Conservation (phyloP, 306 rosid genomes). For the Sophora flavescens region DNA sequence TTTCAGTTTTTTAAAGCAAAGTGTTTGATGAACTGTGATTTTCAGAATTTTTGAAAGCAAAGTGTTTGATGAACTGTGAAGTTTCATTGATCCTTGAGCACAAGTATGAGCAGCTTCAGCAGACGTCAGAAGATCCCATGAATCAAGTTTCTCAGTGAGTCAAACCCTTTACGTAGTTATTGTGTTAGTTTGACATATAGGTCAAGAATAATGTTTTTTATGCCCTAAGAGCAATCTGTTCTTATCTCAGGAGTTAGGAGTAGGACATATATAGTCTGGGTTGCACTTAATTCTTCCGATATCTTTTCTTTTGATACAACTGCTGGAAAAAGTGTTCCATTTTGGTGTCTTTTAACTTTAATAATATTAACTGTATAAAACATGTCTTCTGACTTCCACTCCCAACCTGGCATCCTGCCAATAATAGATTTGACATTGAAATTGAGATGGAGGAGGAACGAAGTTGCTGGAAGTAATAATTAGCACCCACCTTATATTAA, state of each 20-base stretch:
- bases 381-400: slow-evolving; percentile 6
- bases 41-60: slow-evolving; percentile 93
- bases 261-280: background rate
- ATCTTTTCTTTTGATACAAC: slow-evolving; percentile 34
- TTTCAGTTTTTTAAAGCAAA: slow-evolving; percentile 87
- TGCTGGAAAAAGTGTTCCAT: slow-evolving; percentile 9
- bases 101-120: slow-evolving; percentile 97
- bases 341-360: background rate
- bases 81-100: slow-evolving; percentile 95
- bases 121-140: slow-evolving; percentile 86
- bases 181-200: background rate
- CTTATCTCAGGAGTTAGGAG: background rate
- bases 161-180: slow-evolving; percentile 15
- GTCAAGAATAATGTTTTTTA: slow-evolving; percentile 8
- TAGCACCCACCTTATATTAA: slow-evolving; percentile 24
- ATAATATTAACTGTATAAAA: background rate
- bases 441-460: slow-evolving; percentile 31
- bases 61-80: slow-evolving; percentile 96
- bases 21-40: slow-evolving; percentile 93
- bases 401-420: background rate
- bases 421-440: slow-evolving; percentile 32
- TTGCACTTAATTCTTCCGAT: slow-evolving; percentile 25
- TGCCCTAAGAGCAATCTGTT: background rate
- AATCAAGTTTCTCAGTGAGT: slow-evolving; percentile 95
- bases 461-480: background rate